Evolutionary conservation across 2,329 filamentous ascomycete genomes (phyloP), one percentile per base, ranked within the genome.

Genomic region (Penicillium rolfsii): DNA sequence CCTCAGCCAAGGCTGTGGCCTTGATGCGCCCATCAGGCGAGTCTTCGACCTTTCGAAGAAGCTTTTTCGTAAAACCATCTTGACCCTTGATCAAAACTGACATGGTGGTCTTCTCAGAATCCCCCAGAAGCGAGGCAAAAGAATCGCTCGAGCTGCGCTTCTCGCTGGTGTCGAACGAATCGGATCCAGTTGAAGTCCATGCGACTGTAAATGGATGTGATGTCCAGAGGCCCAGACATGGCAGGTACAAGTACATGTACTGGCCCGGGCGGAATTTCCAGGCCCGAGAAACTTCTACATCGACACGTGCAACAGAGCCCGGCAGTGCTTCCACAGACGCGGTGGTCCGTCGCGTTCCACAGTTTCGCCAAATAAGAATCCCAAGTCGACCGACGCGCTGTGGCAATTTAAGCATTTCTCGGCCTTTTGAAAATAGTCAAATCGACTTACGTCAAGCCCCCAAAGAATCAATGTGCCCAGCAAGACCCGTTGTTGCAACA

Each of bases 161-260:
- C 40, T 75, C 72, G 1, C 22, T 57, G 1, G 56, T 9, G 5
- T 48, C 41, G 35, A 56, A 38, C 1, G 59, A 60, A 3, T 69
- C 66, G 0, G 70, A 60, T 6, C 36, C 33, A 6, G 54, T 62
- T 5, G 75, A 73, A 2, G 70, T 74, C 77, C 77, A 79, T 1
- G 77, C 77, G 5, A 78, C 74, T 0, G 76, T 78, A 59, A 79
- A 79, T 1, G 77, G 77, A 62, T 79, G 77, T 5, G 77, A 79
- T 30, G 76, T 77, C 77, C 77, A 79, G 38, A 74, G 58, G 0
- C 76, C 76, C 14, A 79, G 52, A 4, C 69, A 71, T 0, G 85
- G 85, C 57, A 87, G 77, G 73, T 86, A 87, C 33, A 83, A 77
- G 71, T 86, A 85, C 26, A 85, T 83, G 68, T 87, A 73, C 78